Evolutionary conservation across 345 rosid genomes (phyloP).

Genomic region (Syzygium jambos): DNA sequence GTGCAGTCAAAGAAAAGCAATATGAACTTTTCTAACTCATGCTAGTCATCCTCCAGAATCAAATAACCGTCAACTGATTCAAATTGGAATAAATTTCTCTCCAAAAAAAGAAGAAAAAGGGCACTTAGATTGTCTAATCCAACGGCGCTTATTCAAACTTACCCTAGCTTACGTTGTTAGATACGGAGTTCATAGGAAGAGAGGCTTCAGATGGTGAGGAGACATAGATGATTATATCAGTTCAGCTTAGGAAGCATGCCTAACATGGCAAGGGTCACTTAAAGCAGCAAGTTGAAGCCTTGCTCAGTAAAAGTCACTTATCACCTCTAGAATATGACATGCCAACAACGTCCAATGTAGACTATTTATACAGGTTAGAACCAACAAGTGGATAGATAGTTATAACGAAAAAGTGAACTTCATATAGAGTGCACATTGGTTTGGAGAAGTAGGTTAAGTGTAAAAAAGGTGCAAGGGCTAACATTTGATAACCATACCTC

Average conservation of each 20-base stretch:
- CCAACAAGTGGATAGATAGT: not conserved
- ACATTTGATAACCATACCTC: conserved; percentile 37
- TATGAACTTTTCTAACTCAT: not conserved
- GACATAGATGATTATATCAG: not conserved
- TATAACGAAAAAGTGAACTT: not conserved
- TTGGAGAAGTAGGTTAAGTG: not conserved
- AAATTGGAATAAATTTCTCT: not conserved
- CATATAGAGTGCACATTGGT: not conserved
- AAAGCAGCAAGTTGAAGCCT: not conserved
- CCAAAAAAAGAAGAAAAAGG: not conserved
- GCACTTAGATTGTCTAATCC: not conserved
- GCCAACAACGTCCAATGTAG: not conserved
- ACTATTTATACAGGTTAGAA: not conserved
- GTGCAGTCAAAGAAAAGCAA: not conserved
- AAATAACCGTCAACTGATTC: not conserved
- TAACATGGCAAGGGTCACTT: not conserved
- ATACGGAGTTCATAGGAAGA: not conserved
- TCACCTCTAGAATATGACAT: not conserved
- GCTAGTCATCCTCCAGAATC: not conserved
- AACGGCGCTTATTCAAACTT: not conserved
- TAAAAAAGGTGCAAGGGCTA: not conserved
- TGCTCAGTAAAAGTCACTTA: not conserved
- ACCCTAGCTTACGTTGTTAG: not conserved
- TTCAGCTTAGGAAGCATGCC: not conserved
- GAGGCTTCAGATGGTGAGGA: not conserved